Conservation (phyloP, 2,329 filamentous ascomycete species). For the Exutisphaerella laricina region DNA sequence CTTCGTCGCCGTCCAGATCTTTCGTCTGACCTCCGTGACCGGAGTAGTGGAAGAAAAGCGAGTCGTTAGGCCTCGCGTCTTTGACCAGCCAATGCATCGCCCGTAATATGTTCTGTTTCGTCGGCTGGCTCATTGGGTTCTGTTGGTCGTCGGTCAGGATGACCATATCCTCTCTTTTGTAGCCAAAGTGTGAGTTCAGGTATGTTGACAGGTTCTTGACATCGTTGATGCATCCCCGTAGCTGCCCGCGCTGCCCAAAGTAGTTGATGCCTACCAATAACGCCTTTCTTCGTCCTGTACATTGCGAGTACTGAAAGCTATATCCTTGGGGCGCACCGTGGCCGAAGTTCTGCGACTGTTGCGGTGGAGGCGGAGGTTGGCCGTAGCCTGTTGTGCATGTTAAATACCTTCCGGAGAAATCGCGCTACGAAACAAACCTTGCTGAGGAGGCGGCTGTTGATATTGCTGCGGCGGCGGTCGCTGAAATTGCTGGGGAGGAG, state of each 20-base stretch:
- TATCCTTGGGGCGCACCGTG: constrained; percentile 74
- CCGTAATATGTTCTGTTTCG: constrained; percentile 87
- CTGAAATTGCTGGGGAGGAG: constrained; percentile 37
- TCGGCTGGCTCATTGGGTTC: constrained; percentile 94
- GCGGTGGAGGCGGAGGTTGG: constrained; percentile 31
- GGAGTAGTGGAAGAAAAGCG: constrained; percentile 96
- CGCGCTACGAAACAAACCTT: constrained; percentile 12
- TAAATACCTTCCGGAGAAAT: constrained; percentile 54
- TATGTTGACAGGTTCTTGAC: constrained; percentile 96
- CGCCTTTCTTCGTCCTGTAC: constrained; percentile 82
- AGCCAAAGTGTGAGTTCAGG: constrained; percentile 80
- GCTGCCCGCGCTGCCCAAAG: constrained; percentile 83
- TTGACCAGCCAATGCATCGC: constrained; percentile 99
- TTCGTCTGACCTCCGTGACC: constrained; percentile 79
- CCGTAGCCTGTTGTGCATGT: constrained; percentile 30
- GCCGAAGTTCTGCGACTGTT: constrained; percentile 60
- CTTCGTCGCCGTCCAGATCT: constrained; percentile 73
- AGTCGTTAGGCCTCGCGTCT: constrained; percentile 86
- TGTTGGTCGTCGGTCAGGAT: constrained; percentile 94
- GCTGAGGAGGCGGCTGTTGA: constrained; percentile 34
- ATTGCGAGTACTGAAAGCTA: constrained; percentile 85
- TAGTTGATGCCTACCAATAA: constrained; percentile 95
- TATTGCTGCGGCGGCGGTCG: constrained; percentile 40
- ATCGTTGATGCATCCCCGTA: constrained; percentile 93
- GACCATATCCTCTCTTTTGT: constrained; percentile 95